Evolutionary conservation across 2,329 filamentous ascomycete genomes (phyloP).

Genomic region (Ophidiomyces ophidiicola): DNA sequence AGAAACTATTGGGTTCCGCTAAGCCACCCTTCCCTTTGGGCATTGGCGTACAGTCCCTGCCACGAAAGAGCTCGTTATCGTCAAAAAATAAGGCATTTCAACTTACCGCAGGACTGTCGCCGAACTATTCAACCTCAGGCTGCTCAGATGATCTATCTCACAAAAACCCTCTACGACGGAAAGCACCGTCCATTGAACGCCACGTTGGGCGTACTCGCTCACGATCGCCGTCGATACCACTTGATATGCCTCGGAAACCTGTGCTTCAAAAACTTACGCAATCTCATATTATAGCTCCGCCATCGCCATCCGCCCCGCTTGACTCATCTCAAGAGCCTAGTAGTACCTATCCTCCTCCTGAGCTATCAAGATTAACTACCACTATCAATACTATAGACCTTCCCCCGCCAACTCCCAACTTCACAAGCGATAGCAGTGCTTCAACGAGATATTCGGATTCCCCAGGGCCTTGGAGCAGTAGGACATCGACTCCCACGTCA

Average conservation of each 20-base stretch:
- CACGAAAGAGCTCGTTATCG: not conserved
- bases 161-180: slow-evolving; percentile 32
- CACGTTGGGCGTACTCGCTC: slow-evolving; percentile 16
- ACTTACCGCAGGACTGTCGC: slow-evolving; percentile 11
- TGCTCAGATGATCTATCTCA: slow-evolving; percentile 19
- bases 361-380: slow-evolving; percentile 30
- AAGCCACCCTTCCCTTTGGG: not conserved
- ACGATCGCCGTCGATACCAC: not conserved
- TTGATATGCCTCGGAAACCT: not conserved
- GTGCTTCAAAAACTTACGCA: not conserved
- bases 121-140: slow-evolving; percentile 15
- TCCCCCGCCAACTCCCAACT: slow-evolving; percentile 29
- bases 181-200: slow-evolving; percentile 31
- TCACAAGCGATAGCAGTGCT: slow-evolving; percentile 32
- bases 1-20: not conserved
- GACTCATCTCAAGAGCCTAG: not conserved
- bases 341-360: slow-evolving; percentile 23
- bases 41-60: not conserved
- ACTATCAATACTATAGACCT: slow-evolving; percentile 26
- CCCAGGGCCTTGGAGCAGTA: slow-evolving; percentile 35
- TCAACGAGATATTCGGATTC: slow-evolving; percentile 37
- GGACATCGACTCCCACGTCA: slow-evolving; percentile 39
- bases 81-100: not conserved
- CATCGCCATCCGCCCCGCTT: slow-evolving; percentile 2
- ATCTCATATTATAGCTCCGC: not conserved